Percentiles rank a stretch among this genome's conserved stretches.
Conservation (phyloP, 257 asterid species). For the Ehretia macrophylla region DNA sequence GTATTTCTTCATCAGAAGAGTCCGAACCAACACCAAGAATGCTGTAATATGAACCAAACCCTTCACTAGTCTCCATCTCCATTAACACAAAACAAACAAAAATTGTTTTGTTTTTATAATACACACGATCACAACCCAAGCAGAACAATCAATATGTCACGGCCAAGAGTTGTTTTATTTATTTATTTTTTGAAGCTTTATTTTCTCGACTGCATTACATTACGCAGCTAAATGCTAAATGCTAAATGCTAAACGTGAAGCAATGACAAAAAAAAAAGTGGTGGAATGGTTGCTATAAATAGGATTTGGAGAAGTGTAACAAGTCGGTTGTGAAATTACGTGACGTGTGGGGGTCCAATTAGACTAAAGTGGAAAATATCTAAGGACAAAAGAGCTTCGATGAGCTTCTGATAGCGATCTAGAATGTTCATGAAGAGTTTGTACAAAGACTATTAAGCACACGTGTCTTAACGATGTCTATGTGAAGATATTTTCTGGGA, state of each 20-base stretch:
- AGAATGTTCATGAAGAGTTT: constrained; percentile 26
- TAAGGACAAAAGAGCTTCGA: constrained; percentile 1
- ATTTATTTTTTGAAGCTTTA: too few species aligned
- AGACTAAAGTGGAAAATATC: constrained; percentile 12
- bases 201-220: too few species aligned
- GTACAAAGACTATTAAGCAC: neutral
- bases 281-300: constrained; percentile 3
- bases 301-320: neutral
- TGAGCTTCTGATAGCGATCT: constrained; percentile 8
- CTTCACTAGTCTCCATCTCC: constrained; percentile 30
- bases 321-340: constrained; percentile 11
- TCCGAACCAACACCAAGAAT: constrained; percentile 51
- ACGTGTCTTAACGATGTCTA: neutral
- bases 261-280: too few species aligned
- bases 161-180: too few species aligned
- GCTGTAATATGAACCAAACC: constrained; percentile 36
- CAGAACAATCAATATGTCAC: too few species aligned
- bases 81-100: constrained; percentile 3
- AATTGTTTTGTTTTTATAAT: neutral
- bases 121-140: neutral
- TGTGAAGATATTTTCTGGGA: too few species aligned
- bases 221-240: too few species aligned
- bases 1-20: constrained; percentile 64
- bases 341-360: constrained; percentile 6
- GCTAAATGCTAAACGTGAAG: too few species aligned